Percentiles rank a stretch among this genome's conserved stretches.
Conservation (phyloP, 2,329 filamentous ascomycete species). For the Boeremia lycopersici region DNA sequence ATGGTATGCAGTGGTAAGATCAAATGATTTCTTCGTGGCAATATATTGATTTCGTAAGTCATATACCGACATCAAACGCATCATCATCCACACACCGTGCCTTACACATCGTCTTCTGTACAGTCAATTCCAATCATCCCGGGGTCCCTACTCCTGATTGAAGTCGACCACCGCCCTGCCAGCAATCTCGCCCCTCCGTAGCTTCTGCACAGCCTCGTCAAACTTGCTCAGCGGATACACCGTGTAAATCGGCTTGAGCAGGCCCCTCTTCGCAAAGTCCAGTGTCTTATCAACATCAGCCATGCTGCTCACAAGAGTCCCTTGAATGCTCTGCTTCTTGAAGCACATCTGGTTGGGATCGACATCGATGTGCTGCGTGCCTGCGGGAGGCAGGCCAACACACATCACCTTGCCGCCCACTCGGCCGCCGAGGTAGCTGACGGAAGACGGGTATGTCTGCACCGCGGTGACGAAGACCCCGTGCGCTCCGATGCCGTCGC, state of each 20-base stretch:
- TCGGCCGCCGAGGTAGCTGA: conserved; percentile 50
- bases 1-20: neutral
- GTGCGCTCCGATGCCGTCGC: conserved; percentile 47
- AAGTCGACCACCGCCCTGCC: conserved; percentile 62
- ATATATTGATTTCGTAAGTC: neutral
- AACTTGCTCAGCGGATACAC: conserved; percentile 55
- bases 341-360: conserved; percentile 45
- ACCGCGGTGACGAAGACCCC: conserved; percentile 49
- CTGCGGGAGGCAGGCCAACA: conserved; percentile 51
- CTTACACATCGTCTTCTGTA: conserved; percentile 4
- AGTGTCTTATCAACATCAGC: conserved; percentile 55
- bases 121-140: neutral
- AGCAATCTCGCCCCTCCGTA: conserved; percentile 57
- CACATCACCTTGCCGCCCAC: conserved; percentile 61
- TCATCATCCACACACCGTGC: neutral
- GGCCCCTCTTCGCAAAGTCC: conserved; percentile 57
- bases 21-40: neutral
- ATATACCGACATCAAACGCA: neutral
- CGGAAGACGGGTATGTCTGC: conserved; percentile 37
- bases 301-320: conserved; percentile 55
- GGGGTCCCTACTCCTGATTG: conserved; percentile 46
- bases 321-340: conserved; percentile 43
- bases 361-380: conserved; percentile 38
- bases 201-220: conserved; percentile 58
- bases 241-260: conserved; percentile 58